Evolutionary conservation across 768 basidiomycete genomes (phyloP).

Genomic region (Lactarius hatsudake): DNA sequence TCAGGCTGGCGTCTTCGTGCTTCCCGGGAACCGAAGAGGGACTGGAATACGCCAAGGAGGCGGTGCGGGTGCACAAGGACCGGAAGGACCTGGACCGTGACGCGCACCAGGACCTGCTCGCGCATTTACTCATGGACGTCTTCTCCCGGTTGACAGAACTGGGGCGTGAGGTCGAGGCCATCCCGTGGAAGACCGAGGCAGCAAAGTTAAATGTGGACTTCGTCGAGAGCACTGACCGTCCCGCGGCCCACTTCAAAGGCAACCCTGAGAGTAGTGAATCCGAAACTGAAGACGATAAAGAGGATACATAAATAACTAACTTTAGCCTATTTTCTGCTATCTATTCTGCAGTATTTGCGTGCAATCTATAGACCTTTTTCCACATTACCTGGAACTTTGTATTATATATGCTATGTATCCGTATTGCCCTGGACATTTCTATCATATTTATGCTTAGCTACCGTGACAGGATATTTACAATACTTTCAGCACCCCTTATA

Average conservation of each 20-base stretch:
- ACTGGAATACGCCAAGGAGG: conserved; percentile 16
- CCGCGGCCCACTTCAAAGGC: not conserved
- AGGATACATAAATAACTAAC: conserved; percentile 5
- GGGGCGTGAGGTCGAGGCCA: conserved; percentile 21
- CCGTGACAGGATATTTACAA: not conserved
- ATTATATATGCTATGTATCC: not conserved
- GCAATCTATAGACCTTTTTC: not conserved
- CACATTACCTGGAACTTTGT: not conserved
- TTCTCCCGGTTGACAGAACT: conserved; percentile 15
- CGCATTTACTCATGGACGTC: conserved; percentile 21
- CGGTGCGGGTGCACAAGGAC: conserved; percentile 16
- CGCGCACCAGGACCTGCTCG: conserved; percentile 4
- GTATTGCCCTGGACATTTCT: not conserved
- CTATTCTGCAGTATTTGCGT: not conserved
- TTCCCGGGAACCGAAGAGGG: not conserved
- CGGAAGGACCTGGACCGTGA: conserved; percentile 5
- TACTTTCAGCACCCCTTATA: not conserved
- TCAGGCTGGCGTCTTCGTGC: conserved; percentile 13
- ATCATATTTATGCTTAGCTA: not conserved
- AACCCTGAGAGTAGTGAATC: not conserved
- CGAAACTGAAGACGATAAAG: conserved; percentile 7
- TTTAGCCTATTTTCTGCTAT: not conserved
- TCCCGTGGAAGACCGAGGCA: conserved; percentile 22
- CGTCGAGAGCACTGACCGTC: conserved; percentile 15
- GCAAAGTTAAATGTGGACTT: conserved; percentile 18